phyloP scores from a whole-genome alignment of 1,284 basidiomycete genomes.

The Irpex sp. region DNA sequence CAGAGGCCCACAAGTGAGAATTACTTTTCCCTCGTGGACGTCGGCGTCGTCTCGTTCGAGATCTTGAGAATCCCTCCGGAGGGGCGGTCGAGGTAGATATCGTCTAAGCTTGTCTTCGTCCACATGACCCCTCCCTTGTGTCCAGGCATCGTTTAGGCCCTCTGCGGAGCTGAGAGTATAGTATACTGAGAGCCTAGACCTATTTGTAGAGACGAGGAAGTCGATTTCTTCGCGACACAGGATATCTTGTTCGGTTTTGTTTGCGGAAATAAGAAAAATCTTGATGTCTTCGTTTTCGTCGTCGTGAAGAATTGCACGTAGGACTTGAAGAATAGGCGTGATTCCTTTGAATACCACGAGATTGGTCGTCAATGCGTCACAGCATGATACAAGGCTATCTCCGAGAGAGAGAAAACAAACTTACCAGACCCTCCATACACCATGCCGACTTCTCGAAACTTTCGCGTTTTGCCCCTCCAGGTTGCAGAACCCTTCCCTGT shows the following conservation, averaged over 20 bases:
- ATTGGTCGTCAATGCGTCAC: neutral
- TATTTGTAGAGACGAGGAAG: conserved; percentile 28
- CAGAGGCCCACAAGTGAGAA: conserved; percentile 54
- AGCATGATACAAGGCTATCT: neutral
- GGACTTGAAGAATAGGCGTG: conserved; percentile 56
- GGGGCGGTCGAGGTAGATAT: conserved; percentile 36
- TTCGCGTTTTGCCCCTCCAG: conserved; percentile 36
- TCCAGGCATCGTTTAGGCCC: conserved; percentile 34
- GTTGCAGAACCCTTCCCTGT: conserved; percentile 37
- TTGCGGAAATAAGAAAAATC: conserved; percentile 53
- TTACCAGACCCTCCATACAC: conserved; percentile 56
- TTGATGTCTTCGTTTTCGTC: conserved; percentile 32
- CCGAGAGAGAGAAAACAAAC: conserved; percentile 5
- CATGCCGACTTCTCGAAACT: conserved; percentile 48
- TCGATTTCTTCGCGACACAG: conserved; percentile 53
- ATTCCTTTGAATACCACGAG: conserved; percentile 35
- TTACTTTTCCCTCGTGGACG: conserved; percentile 29
- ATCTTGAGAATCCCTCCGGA: neutral
- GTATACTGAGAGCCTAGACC: conserved; percentile 40
- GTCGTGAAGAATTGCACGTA: conserved; percentile 48
- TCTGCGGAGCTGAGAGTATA: conserved; percentile 36
- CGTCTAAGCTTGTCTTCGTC: conserved; percentile 34
- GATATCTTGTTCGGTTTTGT: conserved; percentile 50
- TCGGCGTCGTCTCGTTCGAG: conserved; percentile 12
- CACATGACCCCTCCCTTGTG: conserved; percentile 41